Evolutionary conservation across 208 protist genomes (phyloP), one percentile per base, ranked within the genome.

Genomic region (Plasmodiophora brassicae): DNA sequence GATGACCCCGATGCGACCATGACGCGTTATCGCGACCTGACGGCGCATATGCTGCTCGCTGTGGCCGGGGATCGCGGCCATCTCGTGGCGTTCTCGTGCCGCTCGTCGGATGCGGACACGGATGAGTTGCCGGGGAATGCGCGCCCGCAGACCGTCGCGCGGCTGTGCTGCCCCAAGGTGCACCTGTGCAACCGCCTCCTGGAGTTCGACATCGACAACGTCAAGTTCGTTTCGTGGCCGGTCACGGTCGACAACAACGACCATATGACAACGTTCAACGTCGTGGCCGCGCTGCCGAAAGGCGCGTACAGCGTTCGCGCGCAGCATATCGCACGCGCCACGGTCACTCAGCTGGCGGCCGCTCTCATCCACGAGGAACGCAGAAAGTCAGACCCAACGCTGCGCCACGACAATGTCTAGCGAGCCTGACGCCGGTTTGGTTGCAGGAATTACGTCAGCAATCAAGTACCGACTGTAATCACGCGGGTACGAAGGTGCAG

Each of bases 161-260:
- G 65, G 5, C 32, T 78, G 10, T 38, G 14, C 65, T 78, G 65
- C n/a, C 65, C 65, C 32, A 78, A 78, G 41, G n/a, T 5, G 14
- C 32, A 14, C 14, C n/a, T 78, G n/a, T 78, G 65, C n/a, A 32
- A 32, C n/a, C 65, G n/a, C 32, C n/a, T 78, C 10, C 41, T 78
- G n/a, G 65, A 78, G n/a, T 78, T 78, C 65, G n/a, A 5, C 65
- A 78, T 78, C 65, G 65, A 78, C 41, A 36, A 8, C 5, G 14
- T 78, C 14, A 78, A 78, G 41, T 78, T 78, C 41, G 20, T 78
- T 44, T 78, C 65, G n/a, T 78, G 65, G 65, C 65, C 65, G 65
- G 65, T 78, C 41, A 78, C 65, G 32, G 14, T 78, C 5, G 65
- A 78, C n/a, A 38, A 78, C 41, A 25, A 28, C 25, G 65, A 78